Percentiles rank a stretch among this genome's conserved stretches.
Evolutionary conservation across 495 filamentous ascomycete species (phyloP).

Genomic region (Aspergillus sparsus): DNA sequence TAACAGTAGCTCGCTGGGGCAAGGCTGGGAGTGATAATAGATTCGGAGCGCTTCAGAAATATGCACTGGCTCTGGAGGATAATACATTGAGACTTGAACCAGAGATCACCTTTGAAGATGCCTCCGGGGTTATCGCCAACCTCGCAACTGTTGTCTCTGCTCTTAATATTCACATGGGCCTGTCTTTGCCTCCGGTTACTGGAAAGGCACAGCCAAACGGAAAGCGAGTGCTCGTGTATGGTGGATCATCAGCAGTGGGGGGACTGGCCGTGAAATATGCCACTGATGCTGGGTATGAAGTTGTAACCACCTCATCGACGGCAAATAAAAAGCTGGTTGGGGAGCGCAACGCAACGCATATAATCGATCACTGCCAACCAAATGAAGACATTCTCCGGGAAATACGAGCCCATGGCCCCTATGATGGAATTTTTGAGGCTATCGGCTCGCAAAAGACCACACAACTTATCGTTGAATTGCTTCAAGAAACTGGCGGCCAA

Average conservation of each 20-base stretch:
- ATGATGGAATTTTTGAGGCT: constrained; percentile 6
- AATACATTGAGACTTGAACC: constrained; percentile 16
- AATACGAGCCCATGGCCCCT: constrained; percentile 2
- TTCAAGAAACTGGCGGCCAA: not conserved
- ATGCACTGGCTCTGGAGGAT: constrained; percentile 24
- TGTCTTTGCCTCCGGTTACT: constrained; percentile 16
- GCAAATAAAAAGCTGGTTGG: constrained; percentile 30
- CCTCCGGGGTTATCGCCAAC: not conserved
- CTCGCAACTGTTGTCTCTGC: constrained; percentile 23
- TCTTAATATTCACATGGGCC: constrained; percentile 22
- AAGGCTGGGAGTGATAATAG: constrained; percentile 16
- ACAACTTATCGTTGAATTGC: not conserved
- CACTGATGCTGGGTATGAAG: constrained; percentile 30
- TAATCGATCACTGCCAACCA: not conserved
- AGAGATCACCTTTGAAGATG: constrained; percentile 6
- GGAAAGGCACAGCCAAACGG: constrained; percentile 14
- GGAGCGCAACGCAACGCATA: constrained; percentile 20
- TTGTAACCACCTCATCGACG: constrained; percentile 37
- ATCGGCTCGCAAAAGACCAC: constrained; percentile 2
- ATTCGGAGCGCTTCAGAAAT: constrained; percentile 34
- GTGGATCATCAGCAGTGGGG: constrained; percentile 31
- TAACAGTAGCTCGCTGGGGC: constrained; percentile 17
- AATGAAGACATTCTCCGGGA: not conserved
- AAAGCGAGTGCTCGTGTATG: constrained; percentile 35
- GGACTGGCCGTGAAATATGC: constrained; percentile 32